Evolutionary conservation across 2,329 filamentous ascomycete species (phyloP), one percentile per base, ranked within the genome.

Genomic region (Fusarium transvaalense): DNA sequence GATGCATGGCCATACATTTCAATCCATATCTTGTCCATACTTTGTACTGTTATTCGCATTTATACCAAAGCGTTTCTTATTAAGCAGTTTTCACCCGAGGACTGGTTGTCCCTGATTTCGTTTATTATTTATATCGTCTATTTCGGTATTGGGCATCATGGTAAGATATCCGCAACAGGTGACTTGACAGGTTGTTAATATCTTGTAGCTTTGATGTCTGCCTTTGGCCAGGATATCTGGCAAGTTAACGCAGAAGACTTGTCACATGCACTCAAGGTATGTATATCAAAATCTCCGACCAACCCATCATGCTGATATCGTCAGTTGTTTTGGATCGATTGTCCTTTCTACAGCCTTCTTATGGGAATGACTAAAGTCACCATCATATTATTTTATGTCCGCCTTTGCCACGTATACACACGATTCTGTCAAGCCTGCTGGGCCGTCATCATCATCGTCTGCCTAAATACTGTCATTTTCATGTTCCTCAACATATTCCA

Each of bases 101-200:
- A 63, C 7, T 63, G 60, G 58, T 6, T 57, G 0, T 63, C 58
- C 0, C 45, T 63, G 3, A 19, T 17, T 31, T 63, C 60, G 6
- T 6, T 63, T 0, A 15, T 43, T 3, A 57, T 63, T 10, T 63
- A 63, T 2, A 32, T 63, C 0, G 58, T 63, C 0, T 63, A 63
- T 10, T 63, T 63, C 10, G 60, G 60, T 1, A 63, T 63, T n/a
- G 60, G 60, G 2, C 60, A 63, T 2, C 60, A 63, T 45, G 58
- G 60, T 63, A n/a, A 31, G 34, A 9, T 10, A 0, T 8, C 0
- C 1, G 1, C 4, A 8, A 10, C 2, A 12, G 5, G 0, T 4
- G 4, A 2, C 21, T 2, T 1, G 2, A 3, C 2, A 29, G 5
- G 1, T 29, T 2, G 31, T 31, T 38, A 14, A 51, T 12, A 6